Conservation (phyloP, 2,329 filamentous ascomycete genomes). For the Trichoderma sp. region DNA sequence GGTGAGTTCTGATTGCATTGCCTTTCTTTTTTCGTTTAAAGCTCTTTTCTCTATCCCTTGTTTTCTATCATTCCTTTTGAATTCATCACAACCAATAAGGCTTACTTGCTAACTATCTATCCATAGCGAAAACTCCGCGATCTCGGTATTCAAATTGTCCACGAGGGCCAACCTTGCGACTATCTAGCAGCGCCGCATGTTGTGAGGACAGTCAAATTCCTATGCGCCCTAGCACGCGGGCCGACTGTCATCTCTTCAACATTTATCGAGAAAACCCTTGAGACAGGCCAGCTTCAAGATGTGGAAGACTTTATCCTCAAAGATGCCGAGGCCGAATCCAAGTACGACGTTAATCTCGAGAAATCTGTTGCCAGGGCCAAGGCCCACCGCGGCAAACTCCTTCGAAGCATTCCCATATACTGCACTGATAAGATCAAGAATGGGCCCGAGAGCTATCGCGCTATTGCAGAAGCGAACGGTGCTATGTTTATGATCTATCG, state of each 20-base stretch:
- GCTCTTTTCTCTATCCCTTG: background rate
- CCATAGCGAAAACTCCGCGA: conserved; percentile 74
- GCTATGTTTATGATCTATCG: conserved; percentile 78
- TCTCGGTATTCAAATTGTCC: conserved; percentile 78
- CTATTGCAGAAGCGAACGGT: conserved; percentile 86
- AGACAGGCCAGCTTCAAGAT: conserved; percentile 64
- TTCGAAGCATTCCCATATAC: conserved; percentile 77
- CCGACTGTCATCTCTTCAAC: conserved; percentile 74
- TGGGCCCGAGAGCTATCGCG: conserved; percentile 79
- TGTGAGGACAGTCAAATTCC: conserved; percentile 90
- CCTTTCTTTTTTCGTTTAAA: background rate
- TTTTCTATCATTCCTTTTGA: background rate
- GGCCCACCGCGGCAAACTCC: conserved; percentile 72
- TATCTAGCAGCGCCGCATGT: conserved; percentile 86
- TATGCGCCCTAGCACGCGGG: conserved; percentile 80
- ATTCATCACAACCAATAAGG: background rate
- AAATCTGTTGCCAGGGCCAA: conserved; percentile 71
- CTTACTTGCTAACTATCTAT: background rate
- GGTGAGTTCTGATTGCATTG: conserved; percentile 54
- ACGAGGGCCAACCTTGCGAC: conserved; percentile 74
- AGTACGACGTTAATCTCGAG: conserved; percentile 68
- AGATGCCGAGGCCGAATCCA: conserved; percentile 73
- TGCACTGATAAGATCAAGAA: conserved; percentile 79
- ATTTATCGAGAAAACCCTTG: conserved; percentile 78
- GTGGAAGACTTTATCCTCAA: conserved; percentile 67